Percentiles rank a stretch among this genome's conserved stretches.
These are phyloP conservation scores for Hymenoscyphus salicellus DNA, from an alignment of 2,329 filamentous ascomycete species.

Conservation along the genomic window DNA sequence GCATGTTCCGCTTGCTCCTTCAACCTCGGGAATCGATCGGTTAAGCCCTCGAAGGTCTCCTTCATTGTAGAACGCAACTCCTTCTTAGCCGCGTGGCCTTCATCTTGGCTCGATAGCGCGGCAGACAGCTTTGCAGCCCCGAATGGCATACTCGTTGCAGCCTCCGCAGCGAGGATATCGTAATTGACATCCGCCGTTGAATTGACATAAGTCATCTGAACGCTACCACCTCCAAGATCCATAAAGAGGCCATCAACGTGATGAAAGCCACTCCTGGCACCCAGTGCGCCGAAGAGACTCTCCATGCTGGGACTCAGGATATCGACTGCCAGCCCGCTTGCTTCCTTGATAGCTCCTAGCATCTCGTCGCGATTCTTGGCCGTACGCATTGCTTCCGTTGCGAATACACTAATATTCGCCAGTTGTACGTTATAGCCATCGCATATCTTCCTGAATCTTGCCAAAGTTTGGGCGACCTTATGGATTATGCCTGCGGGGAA, in stretches of 20 bases:
- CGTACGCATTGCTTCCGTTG: conserved; percentile 84
- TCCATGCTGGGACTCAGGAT: conserved; percentile 78
- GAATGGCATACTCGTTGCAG: conserved; percentile 58
- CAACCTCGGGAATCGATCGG: conserved; percentile 51
- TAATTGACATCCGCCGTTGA: conserved; percentile 43
- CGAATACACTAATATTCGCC: conserved; percentile 68
- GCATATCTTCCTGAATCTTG: conserved; percentile 70
- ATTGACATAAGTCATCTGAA: conserved; percentile 64
- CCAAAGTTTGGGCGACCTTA: conserved; percentile 63
- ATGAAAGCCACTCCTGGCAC: conserved; percentile 71
- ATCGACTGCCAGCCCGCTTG: conserved; percentile 66
- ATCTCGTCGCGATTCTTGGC: conserved; percentile 72
- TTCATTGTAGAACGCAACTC: conserved; percentile 54
- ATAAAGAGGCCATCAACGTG: conserved; percentile 76
- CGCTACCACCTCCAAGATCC: conserved; percentile 75
- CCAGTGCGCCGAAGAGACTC: conserved; percentile 77
- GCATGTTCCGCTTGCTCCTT: conserved; percentile 39
- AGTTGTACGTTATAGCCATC: conserved; percentile 64
- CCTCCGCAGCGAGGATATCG: conserved; percentile 51
- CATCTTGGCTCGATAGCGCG: conserved; percentile 45
- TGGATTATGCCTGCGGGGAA: conserved; percentile 58
- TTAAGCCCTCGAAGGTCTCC: conserved; percentile 56
- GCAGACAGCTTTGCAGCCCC: conserved; percentile 57
- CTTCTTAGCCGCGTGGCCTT: conserved; percentile 42
- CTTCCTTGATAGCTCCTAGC: conserved; percentile 58